These are phyloP conservation scores for Calonectria ilicicola DNA, from an alignment of 2,329 filamentous ascomycete species.

Conservation along the genomic window DNA sequence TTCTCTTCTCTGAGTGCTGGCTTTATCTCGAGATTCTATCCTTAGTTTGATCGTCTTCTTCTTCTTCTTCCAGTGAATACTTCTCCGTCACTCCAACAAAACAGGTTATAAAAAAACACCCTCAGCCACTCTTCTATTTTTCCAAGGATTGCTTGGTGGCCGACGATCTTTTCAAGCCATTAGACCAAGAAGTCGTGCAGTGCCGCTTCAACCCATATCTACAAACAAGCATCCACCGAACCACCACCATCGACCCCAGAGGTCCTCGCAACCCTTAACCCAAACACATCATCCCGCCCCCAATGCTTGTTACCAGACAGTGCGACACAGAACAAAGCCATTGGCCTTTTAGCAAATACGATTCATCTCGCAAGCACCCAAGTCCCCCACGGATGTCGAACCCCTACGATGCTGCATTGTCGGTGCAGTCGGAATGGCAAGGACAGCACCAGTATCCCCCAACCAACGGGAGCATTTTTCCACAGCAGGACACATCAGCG, in stretches of 20 bases:
- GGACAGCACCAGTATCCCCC: constrained; percentile 65
- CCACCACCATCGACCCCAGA: constrained; percentile 28
- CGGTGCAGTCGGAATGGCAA: constrained; percentile 69
- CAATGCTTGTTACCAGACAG: constrained; percentile 67
- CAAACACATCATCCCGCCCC: constrained; percentile 49
- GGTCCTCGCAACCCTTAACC: constrained; percentile 13
- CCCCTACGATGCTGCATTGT: constrained; percentile 63
- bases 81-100: neutral
- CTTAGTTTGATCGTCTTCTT: neutral
- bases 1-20: constrained; percentile 1
- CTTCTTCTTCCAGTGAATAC: neutral
- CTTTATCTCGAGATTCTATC: constrained; percentile 10
- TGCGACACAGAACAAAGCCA: constrained; percentile 65
- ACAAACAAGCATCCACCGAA: constrained; percentile 21
- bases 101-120: neutral
- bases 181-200: constrained; percentile 31
- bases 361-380: constrained; percentile 58
- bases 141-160: constrained; percentile 16
- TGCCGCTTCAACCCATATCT: constrained; percentile 33
- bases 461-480: constrained; percentile 58
- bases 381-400: constrained; percentile 68
- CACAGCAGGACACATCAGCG: constrained; percentile 45
- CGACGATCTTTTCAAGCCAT: constrained; percentile 23
- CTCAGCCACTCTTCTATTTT: constrained; percentile 28
- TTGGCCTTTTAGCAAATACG: constrained; percentile 67